Conservation (phyloP, 192 early-diverging fungal species). For the Coemansia sp. region DNA sequence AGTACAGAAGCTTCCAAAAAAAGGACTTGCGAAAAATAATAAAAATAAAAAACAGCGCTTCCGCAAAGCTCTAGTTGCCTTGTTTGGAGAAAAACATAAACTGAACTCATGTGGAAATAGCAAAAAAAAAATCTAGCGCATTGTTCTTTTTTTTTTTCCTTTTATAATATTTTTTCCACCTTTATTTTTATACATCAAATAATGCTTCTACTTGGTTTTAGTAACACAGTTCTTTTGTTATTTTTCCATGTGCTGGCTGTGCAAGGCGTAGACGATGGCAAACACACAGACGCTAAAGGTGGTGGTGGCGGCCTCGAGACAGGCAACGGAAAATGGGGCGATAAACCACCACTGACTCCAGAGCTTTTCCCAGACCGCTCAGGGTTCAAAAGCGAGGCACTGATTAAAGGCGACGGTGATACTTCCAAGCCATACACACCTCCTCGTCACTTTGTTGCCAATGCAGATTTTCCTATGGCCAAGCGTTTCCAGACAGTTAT, state of each 20-base stretch:
- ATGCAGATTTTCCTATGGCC: slow-evolving; percentile 22
- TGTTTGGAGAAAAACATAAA: too few species aligned
- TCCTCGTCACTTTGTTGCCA: slow-evolving; percentile 26
- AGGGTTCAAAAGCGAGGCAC: slow-evolving; percentile 28
- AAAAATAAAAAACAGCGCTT: too few species aligned
- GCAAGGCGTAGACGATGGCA: background rate
- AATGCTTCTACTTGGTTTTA: background rate
- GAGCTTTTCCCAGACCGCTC: slow-evolving; percentile 31
- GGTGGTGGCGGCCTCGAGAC: slow-evolving; percentile 30
- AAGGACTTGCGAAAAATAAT: too few species aligned
- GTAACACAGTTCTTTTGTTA: background rate
- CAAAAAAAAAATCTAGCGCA: too few species aligned
- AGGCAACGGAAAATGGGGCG: slow-evolving; percentile 31
- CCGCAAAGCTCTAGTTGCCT: too few species aligned
- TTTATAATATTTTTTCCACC: background rate
- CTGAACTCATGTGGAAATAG: too few species aligned
- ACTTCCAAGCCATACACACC: slow-evolving; percentile 24
- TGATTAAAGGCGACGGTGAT: slow-evolving; percentile 21
- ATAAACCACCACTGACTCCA: slow-evolving; percentile 34
- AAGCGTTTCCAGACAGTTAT: slow-evolving; percentile 28
- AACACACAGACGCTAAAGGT: slow-evolving; percentile 14
- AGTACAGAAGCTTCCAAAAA: too few species aligned
- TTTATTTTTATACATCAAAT: background rate
- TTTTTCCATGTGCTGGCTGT: background rate
- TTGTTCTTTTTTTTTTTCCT: too few species aligned